Conservation (phyloP, 2,329 filamentous ascomycete species). For the Fusarium mexicanum region DNA sequence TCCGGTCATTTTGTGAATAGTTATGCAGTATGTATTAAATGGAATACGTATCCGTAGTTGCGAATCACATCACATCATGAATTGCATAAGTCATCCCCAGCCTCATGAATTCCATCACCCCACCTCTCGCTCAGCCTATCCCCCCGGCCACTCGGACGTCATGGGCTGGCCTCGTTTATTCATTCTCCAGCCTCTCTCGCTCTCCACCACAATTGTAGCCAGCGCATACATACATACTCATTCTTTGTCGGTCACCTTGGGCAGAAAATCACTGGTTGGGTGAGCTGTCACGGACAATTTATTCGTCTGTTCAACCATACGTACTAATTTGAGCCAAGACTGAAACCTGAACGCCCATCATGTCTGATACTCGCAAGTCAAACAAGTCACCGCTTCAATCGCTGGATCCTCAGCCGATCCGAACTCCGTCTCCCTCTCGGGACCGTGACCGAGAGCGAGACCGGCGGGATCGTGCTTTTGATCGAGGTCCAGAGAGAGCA, state of each 20-base stretch:
- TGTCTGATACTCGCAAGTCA: conserved; percentile 35
- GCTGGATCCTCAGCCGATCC: conserved; percentile 43
- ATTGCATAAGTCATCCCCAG: conserved; percentile 40
- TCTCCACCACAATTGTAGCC: conserved; percentile 26
- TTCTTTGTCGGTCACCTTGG: conserved; percentile 6
- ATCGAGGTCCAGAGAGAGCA: conserved; percentile 32
- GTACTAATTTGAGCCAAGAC: neutral
- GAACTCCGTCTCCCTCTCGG: conserved; percentile 38
- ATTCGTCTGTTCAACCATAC: neutral
- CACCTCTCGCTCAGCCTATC: conserved; percentile 29
- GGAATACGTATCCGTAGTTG: conserved; percentile 1
- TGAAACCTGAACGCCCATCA: conserved; percentile 1
- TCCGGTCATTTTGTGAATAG: conserved; percentile 13
- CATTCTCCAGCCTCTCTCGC: conserved; percentile 37
- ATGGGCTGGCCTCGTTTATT: conserved; percentile 37
- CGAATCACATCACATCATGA: conserved; percentile 9
- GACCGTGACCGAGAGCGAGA: conserved; percentile 16
- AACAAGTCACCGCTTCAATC: conserved; percentile 39
- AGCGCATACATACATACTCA: conserved; percentile 23
- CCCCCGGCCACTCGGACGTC: conserved; percentile 34
- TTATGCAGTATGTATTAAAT: neutral
- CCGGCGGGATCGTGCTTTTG: conserved; percentile 14
- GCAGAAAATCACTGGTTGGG: conserved; percentile 1
- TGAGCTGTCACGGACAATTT: neutral
- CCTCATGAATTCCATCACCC: conserved; percentile 36